These are phyloP conservation scores for Litsea cubeba DNA, from an alignment of 164 flowering plant genomes.

Conservation along the genomic window DNA sequence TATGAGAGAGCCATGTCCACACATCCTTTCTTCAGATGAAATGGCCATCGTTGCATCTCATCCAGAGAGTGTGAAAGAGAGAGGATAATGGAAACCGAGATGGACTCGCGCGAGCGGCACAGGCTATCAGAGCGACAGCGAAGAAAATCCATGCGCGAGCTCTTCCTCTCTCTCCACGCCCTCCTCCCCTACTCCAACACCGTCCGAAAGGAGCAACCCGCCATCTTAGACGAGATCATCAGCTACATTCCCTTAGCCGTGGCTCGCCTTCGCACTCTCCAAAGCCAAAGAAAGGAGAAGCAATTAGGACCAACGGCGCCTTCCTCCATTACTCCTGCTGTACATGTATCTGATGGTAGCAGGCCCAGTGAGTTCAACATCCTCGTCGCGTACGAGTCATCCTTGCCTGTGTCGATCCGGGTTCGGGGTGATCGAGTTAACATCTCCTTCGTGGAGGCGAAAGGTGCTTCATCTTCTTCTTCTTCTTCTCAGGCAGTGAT, in stretches of 20 bases:
- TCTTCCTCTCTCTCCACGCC: slow-evolving; percentile 26
- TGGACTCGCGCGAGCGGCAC: slow-evolving; percentile 25
- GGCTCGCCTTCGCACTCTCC: slow-evolving; percentile 28
- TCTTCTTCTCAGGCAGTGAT: slow-evolving; percentile 7
- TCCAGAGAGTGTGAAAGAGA: no score
- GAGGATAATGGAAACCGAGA: no score
- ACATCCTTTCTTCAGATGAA: no score
- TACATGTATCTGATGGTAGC: neutral
- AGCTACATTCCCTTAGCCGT: slow-evolving; percentile 30
- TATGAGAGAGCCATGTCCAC: no score
- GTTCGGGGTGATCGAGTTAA: slow-evolving; percentile 22
- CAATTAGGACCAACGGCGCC: no score
- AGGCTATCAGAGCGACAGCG: slow-evolving; percentile 27
- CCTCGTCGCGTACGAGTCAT: slow-evolving; percentile 16
- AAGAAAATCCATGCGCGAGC: slow-evolving; percentile 28
- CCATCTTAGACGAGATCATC: slow-evolving; percentile 34
- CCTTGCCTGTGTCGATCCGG: slow-evolving; percentile 19
- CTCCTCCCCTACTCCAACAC: slow-evolving; percentile 29
- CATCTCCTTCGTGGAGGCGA: slow-evolving; percentile 16
- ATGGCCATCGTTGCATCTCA: no score
- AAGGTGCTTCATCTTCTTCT: neutral
- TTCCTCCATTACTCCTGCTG: neutral
- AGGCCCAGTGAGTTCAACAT: slow-evolving; percentile 13
- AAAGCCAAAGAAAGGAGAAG: slow-evolving; percentile 1
- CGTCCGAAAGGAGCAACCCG: slow-evolving; percentile 29